These are phyloP conservation scores for Cladophialophora bantiana DNA, from an alignment of 2,329 filamentous ascomycete genomes.

Conservation along the genomic window DNA sequence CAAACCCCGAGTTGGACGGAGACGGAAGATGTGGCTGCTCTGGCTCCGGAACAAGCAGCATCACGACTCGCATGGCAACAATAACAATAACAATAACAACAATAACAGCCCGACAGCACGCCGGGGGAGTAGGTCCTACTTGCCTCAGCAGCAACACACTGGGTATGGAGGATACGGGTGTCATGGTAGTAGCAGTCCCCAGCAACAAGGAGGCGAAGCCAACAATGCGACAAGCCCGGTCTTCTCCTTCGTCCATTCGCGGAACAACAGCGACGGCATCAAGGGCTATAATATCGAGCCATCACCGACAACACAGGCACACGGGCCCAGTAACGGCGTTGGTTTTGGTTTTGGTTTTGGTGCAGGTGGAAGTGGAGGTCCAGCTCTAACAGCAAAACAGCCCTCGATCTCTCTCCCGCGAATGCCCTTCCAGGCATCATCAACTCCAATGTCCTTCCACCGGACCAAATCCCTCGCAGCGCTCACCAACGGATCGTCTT, in stretches of 20 bases:
- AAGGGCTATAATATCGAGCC: background rate
- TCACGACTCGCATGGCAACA: background rate
- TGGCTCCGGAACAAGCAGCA: slow-evolving; percentile 39
- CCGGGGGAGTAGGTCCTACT: slow-evolving; percentile 5
- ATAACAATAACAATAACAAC: background rate
- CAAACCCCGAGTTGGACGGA: slow-evolving; percentile 33
- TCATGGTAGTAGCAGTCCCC: background rate
- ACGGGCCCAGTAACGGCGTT: background rate
- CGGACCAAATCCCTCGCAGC: slow-evolving; percentile 24
- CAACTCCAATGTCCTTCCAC: slow-evolving; percentile 2
- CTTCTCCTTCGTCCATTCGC: slow-evolving; percentile 31
- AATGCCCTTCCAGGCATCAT: slow-evolving; percentile 28
- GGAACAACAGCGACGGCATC: slow-evolving; percentile 16
- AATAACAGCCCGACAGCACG: background rate
- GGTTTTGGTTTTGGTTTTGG: background rate
- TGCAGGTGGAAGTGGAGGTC: background rate
- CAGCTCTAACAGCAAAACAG: slow-evolving; percentile 2
- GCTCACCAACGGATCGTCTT: slow-evolving; percentile 2
- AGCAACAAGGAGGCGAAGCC: background rate
- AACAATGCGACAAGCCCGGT: slow-evolving; percentile 23
- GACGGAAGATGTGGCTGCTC: slow-evolving; percentile 39
- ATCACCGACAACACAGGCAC: slow-evolving; percentile 10
- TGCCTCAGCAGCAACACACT: background rate
- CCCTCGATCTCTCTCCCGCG: slow-evolving; percentile 21
- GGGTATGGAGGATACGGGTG: background rate